Conservation (phyloP, 1,139 yeast genomes). For the Candida glucosophila region DNA sequence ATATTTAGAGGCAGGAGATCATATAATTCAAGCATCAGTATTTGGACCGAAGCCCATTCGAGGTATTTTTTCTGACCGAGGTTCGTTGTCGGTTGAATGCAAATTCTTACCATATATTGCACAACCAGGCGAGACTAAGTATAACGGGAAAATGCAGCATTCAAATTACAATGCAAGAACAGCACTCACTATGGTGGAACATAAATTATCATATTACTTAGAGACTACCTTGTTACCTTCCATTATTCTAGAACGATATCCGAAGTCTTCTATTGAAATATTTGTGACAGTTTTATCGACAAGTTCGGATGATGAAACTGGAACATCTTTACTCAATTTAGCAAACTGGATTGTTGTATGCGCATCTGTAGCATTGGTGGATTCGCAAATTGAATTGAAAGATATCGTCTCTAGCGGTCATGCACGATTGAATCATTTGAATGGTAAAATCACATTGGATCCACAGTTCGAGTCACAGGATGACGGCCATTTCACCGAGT, state of each 20-base stretch:
- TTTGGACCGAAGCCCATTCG: conserved; percentile 88
- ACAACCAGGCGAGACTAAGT: conserved; percentile 27
- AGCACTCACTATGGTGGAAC: conserved; percentile 40
- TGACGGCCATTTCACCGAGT: conserved; percentile 17
- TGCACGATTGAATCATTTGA: conserved; percentile 15
- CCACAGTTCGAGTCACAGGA: conserved; percentile 10
- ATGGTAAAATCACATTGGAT: conserved; percentile 12
- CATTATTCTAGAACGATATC: conserved; percentile 65
- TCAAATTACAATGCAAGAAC: conserved; percentile 22
- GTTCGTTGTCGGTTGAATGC: conserved; percentile 60
- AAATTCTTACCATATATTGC: conserved; percentile 46
- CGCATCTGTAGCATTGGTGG: conserved; percentile 66
- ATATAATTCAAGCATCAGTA: conserved; percentile 60
- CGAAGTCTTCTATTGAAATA: conserved; percentile 81
- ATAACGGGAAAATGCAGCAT: conserved; percentile 10
- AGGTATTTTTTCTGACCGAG: conserved; percentile 64
- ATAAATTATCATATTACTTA: conserved; percentile 44
- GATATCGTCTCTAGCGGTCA: conserved; percentile 75
- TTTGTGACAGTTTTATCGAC: conserved; percentile 62
- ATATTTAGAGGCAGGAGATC: conserved; percentile 59
- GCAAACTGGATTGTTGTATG: conserved; percentile 45
- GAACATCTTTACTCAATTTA: conserved; percentile 26
- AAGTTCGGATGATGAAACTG: conserved; percentile 21
- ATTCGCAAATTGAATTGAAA: conserved; percentile 71
- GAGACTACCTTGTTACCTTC: conserved; percentile 53